Conservation (phyloP, 768 basidiomycete genomes). For the Boletus vinaceobasis region DNA sequence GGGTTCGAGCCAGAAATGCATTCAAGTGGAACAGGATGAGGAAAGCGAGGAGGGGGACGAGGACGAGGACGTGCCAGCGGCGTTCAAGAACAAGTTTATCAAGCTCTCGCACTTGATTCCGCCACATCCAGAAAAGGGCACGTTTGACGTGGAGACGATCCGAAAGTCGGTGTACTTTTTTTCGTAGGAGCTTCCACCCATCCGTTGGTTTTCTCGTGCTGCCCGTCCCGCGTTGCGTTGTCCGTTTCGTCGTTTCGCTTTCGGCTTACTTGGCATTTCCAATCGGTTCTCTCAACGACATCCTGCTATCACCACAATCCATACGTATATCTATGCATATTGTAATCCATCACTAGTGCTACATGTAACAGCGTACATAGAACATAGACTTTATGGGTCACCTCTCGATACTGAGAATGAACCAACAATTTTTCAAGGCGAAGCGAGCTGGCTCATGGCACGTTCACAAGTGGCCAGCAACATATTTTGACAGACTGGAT, state of each 20-base stretch:
- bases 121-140: conserved; percentile 78
- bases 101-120: conserved; percentile 73
- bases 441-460: conserved; percentile 12
- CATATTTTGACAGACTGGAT: conserved; percentile 25
- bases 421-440: not conserved
- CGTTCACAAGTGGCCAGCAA: conserved; percentile 29
- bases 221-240: not conserved
- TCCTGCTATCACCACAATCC: not conserved
- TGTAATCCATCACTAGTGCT: conserved; percentile 15
- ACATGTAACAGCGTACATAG: conserved; percentile 14
- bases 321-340: conserved; percentile 15
- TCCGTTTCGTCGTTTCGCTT: not conserved
- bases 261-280: not conserved
- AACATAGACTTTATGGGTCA: not conserved
- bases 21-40: conserved; percentile 5
- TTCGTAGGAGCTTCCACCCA: conserved; percentile 47
- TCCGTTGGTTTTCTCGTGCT: not conserved
- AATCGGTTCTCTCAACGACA: not conserved
- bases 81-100: conserved; percentile 59
- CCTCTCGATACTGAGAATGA: not conserved
- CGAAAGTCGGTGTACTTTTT: conserved; percentile 90
- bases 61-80: conserved; percentile 22
- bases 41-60: conserved; percentile 16
- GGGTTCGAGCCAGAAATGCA: conserved; percentile 18
- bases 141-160: conserved; percentile 80